These are phyloP conservation scores for Clavariopsis aquatica DNA, from an alignment of 495 filamentous ascomycete genomes.

Conservation along the genomic window DNA sequence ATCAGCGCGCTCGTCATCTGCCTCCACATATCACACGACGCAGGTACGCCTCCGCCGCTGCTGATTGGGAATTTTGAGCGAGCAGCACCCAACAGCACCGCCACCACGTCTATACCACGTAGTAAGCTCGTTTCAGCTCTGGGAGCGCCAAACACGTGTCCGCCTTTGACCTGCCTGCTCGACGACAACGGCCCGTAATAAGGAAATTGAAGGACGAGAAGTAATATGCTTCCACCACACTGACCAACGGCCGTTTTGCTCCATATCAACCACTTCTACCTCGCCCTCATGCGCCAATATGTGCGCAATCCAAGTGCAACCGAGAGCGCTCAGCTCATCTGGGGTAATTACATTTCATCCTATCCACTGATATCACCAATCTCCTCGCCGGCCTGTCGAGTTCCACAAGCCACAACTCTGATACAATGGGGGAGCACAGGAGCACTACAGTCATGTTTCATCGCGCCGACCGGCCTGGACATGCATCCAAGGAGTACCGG, in stretches of 20 bases:
- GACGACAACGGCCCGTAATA: conserved; percentile 2
- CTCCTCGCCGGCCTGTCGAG: conserved; percentile 9
- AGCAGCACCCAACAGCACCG: conserved; percentile 8
- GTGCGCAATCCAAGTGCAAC: conserved; percentile 11
- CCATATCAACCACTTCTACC: not conserved
- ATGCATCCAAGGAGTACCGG: not conserved
- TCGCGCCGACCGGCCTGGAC: conserved; percentile 23
- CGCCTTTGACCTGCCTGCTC: conserved; percentile 13
- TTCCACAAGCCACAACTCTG: conserved; percentile 15
- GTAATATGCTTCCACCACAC: conserved; percentile 23
- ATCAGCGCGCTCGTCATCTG: conserved; percentile 23
- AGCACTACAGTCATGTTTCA: conserved; percentile 24
- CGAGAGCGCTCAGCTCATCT: conserved; percentile 11
- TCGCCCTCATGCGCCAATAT: conserved; percentile 3
- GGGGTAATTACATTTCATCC: conserved; percentile 8
- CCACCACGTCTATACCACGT: conserved; percentile 14
- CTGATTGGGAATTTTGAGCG: conserved; percentile 1
- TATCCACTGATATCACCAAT: not conserved
- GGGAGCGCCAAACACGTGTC: conserved; percentile 31
- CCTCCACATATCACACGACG: conserved; percentile 11
- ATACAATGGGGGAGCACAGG: conserved; percentile 23
- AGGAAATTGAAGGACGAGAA: conserved; percentile 26
- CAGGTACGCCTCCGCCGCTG: conserved; percentile 21
- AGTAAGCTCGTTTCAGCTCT: conserved; percentile 34
- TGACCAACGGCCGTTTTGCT: not conserved